Conservation (phyloP, 2,329 filamentous ascomycete species). For the Fusarium haematococcum region DNA sequence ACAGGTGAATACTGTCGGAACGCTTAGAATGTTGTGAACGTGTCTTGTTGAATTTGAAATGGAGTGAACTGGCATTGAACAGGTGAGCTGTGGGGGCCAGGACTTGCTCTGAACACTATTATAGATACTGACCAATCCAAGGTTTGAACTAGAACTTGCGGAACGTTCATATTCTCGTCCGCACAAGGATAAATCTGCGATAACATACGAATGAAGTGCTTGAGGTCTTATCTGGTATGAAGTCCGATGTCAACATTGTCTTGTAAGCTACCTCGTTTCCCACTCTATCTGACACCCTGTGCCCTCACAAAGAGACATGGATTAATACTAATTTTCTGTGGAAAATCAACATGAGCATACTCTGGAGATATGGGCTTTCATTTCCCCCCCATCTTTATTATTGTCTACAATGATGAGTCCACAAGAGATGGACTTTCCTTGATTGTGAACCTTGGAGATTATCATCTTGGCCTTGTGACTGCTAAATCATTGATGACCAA, state of each 20-base stretch:
- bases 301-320: not conserved
- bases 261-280: not conserved
- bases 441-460: too few species aligned
- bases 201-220: not conserved
- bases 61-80: not conserved
- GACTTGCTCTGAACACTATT: not conserved
- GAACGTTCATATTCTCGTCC: not conserved
- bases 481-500: not conserved
- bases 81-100: not conserved
- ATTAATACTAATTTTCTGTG: not conserved
- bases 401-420: too few species aligned
- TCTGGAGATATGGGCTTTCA: too few species aligned
- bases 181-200: not conserved
- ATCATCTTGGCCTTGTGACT: too few species aligned
- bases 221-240: not conserved
- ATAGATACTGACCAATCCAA: not conserved
- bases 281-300: not conserved
- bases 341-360: accelerated
- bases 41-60: not conserved
- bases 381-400: too few species aligned
- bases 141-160: not conserved
- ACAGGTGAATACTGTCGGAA: not conserved
- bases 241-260: not conserved
- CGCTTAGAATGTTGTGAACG: not conserved
- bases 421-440: too few species aligned